Base-by-base conservation (phyloP, 1,284 basidiomycete genomes). In the Mrakiaceae sp. region DNA sequence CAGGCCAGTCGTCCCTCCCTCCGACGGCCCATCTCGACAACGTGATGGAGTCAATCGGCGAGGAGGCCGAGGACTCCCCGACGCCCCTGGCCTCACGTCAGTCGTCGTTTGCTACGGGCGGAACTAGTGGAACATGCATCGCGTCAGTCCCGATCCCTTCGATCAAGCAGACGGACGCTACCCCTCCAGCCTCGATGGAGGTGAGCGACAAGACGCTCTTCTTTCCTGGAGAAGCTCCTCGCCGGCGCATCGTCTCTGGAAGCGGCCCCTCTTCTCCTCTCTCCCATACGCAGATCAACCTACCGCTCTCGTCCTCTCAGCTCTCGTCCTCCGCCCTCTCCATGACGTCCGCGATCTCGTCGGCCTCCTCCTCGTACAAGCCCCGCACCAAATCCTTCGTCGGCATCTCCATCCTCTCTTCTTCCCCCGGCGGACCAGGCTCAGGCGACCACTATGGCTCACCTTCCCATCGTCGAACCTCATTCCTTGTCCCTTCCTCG, bases 361-460 rank as follows among this genome's bases (percentile, higher is more conserved):
- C 64, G 3, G 10, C 53, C 8, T 43, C 40, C 43, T 7, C 48
- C 27, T 27, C 50, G 6, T 7, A 9, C 40, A 58, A 63, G n/a
- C 40, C 52, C 9, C 42, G 54, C 11, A 44, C 53, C 4, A 58
- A 52, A 40, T 66, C 64, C 6, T 66, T 62, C 52, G 64, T 66
- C 49, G 64, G 64, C 12, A 51, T 66, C 12, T 62, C 64, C 5
- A 66, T 66, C 39, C 47, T 66, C 16, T 58, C 60, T 6, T 58
- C 60, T 6, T 58, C 62, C 39, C 40, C 52, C 47, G n/a, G 43
- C 40, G 8, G 54, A 46, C 12, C 46, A 57, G 16, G 27, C 44
- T 47, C 63, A 5, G 9, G 39, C 48, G 4, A 11, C 42, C 40
- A 5, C 44, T 9, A 7, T 50, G 47, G 47, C 11, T 59, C 7